phyloP scores from a whole-genome alignment of 2,329 filamentous ascomycete species.

The Falciphora oryzae region DNA sequence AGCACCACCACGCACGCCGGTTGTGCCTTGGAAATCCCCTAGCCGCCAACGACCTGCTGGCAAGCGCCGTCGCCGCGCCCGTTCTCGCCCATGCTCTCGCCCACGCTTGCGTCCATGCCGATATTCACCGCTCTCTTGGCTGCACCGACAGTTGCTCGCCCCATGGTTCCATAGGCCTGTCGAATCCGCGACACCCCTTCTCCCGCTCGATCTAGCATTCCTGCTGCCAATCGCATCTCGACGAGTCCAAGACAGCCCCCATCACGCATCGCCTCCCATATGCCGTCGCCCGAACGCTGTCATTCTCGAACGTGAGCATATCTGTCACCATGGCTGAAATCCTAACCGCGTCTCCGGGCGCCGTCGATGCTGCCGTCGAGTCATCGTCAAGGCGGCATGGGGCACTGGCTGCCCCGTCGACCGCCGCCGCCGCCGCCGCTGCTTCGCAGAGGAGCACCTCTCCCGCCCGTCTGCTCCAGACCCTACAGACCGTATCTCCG shows the following conservation, averaged over 20 bases:
- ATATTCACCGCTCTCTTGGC: neutral
- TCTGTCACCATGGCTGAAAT: neutral
- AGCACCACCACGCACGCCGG: neutral
- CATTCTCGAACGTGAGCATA: neutral
- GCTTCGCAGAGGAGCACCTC: constrained; percentile 14
- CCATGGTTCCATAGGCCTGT: neutral
- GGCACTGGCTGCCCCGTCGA: constrained; percentile 7
- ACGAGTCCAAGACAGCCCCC: neutral
- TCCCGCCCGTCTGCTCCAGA: constrained; percentile 31
- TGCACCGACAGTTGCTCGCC: neutral
- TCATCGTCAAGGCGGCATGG: neutral
- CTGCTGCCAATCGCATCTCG: neutral
- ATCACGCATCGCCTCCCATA: neutral
- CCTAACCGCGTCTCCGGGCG: neutral
- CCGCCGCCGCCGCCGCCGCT: constrained; percentile 5
- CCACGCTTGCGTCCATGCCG: neutral
- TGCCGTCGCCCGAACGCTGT: too few species aligned
- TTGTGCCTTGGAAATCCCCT: neutral
- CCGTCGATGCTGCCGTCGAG: neutral
- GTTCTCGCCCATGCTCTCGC: neutral
- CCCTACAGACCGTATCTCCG: constrained; percentile 66
- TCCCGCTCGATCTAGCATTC: neutral
- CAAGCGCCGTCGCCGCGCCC: neutral
- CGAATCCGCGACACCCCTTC: neutral
- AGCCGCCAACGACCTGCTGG: neutral